Base-by-base conservation (phyloP, 768 basidiomycete genomes). In the Boletus vinaceobasis region DNA sequence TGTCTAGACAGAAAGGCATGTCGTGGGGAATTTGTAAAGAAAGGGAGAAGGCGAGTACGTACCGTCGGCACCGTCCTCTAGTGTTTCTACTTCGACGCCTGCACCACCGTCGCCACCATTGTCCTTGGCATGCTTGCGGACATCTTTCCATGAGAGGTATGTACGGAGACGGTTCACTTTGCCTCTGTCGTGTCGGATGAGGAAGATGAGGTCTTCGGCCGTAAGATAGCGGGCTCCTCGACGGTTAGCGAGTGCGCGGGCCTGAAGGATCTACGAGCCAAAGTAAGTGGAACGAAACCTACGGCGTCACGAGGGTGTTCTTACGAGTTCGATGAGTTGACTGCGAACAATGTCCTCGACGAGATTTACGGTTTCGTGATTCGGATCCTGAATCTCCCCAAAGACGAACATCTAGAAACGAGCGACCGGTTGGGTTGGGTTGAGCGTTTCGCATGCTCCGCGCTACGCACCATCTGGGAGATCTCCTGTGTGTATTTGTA, bases 101-200 rank as follows among this genome's bases (percentile, higher is more conserved):
- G 79, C 89, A 27, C 83, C 90, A 2, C 83, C 90, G 55, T 88
- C 90, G 10, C 88, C 91, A 39, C 86, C 89, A 23, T 87, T 85
- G 64, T 97, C 92, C 68, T 96, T 96, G 5, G 93, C 93, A 56
- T 93, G 90, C 64, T 96, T 97, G 14, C 95, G 83, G 17, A 98
- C 95, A 60, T 97, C 95, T 65, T 96, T 97, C 95, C 95, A 98
- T 0, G 90, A 92, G 23, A 98, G 80, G 66, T 97, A 98, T 10
- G 92, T 96, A 33, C 93, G 75, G 29, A 98, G 77, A 42, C 95
- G 80, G 72, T 97, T 96, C 58, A 98, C 92, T 70, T 96, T 97
- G 8, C 88, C 90, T 59, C 90, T 77, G 74, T 98, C 95, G 63
- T 96, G 88, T 6, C 95, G 86, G 65, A 98, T 93, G 65, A 97